A percentile compares a stretch with the other conserved stretches of the same genome.
Evolutionary conservation across 2,329 filamentous ascomycete genomes (phyloP).

Genomic region (Sphaceloma murrayae): DNA sequence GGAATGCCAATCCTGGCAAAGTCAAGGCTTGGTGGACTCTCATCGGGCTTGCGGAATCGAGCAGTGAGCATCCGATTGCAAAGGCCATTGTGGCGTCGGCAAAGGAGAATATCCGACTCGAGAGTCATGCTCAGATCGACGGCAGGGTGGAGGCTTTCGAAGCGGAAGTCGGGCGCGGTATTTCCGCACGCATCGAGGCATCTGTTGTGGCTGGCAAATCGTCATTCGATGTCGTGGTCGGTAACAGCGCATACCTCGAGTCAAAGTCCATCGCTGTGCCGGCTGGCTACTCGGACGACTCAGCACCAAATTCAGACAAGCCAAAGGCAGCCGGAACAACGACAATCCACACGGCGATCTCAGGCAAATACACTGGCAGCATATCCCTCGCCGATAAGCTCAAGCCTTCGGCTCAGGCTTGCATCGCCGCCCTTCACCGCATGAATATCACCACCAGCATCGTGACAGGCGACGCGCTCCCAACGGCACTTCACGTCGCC

Average conservation of each 20-base stretch:
- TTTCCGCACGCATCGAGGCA: conserved; percentile 73
- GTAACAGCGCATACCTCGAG: conserved; percentile 68
- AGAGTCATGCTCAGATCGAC: conserved; percentile 62
- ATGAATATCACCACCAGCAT: conserved; percentile 85
- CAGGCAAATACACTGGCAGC: conserved; percentile 68
- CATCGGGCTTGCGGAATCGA: conserved; percentile 88
- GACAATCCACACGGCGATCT: conserved; percentile 83
- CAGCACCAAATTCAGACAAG: conserved; percentile 22
- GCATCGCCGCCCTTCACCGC: conserved; percentile 68
- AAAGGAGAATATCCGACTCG: conserved; percentile 64
- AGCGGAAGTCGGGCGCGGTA: conserved; percentile 72
- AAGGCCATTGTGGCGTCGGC: conserved; percentile 71
- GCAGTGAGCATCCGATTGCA: conserved; percentile 93
- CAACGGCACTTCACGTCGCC: conserved; percentile 77
- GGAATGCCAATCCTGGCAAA: conserved; percentile 54
- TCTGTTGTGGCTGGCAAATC: conserved; percentile 55
- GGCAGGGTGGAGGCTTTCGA: conserved; percentile 80
- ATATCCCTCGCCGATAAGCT: conserved; percentile 82
- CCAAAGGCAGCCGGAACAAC: conserved; percentile 59
- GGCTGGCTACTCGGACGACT: conserved; percentile 45
- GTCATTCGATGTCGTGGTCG: conserved; percentile 71
- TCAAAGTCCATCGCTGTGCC: conserved; percentile 61
- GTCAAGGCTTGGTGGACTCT: conserved; percentile 88
- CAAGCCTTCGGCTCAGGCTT: conserved; percentile 74
- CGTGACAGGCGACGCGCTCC: conserved; percentile 83